A percentile compares a stretch with the other conserved stretches of the same genome.
Conservation (phyloP, 2,329 filamentous ascomycete genomes). For the Neoarthrinium moseri region DNA sequence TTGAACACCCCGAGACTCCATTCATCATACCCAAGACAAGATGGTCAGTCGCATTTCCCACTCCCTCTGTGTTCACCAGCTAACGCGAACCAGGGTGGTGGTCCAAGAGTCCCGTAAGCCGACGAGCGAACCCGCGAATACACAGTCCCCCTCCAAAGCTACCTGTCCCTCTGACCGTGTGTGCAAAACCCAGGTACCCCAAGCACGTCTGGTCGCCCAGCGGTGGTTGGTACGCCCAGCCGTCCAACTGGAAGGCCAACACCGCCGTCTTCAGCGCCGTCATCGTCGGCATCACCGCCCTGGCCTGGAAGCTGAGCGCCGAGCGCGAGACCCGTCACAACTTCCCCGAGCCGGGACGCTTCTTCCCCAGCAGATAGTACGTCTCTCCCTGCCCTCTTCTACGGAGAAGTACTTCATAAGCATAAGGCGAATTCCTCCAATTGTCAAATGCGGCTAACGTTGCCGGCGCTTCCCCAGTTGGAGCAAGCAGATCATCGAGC, state of each 20-base stretch:
- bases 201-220: slow-evolving; percentile 99
- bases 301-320: slow-evolving; percentile 71
- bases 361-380: slow-evolving; percentile 86
- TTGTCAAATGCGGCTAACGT: background rate
- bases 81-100: slow-evolving; percentile 66
- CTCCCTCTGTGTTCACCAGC: slow-evolving; percentile 26
- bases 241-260: slow-evolving; percentile 92
- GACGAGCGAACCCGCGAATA: slow-evolving; percentile 3
- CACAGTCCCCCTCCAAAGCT: slow-evolving; percentile 16
- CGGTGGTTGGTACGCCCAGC: slow-evolving; percentile 96
- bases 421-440: too few species aligned
- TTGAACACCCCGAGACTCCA: slow-evolving; percentile 14
- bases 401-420: too few species aligned
- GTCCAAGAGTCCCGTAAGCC: slow-evolving; percentile 62
- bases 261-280: slow-evolving; percentile 73
- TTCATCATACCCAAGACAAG: slow-evolving; percentile 37
- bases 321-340: slow-evolving; percentile 70
- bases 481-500: slow-evolving; percentile 43
- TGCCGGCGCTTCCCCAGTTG: slow-evolving; percentile 29
- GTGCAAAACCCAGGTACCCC: slow-evolving; percentile 73
- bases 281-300: slow-evolving; percentile 64
- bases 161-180: slow-evolving; percentile 9
- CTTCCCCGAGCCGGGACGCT: slow-evolving; percentile 76
- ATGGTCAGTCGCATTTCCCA: slow-evolving; percentile 47
- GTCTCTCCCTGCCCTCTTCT: slow-evolving; percentile 30